Base-by-base conservation (phyloP, 768 basidiomycete species). In the Rhizopogon vesiculosus region DNA sequence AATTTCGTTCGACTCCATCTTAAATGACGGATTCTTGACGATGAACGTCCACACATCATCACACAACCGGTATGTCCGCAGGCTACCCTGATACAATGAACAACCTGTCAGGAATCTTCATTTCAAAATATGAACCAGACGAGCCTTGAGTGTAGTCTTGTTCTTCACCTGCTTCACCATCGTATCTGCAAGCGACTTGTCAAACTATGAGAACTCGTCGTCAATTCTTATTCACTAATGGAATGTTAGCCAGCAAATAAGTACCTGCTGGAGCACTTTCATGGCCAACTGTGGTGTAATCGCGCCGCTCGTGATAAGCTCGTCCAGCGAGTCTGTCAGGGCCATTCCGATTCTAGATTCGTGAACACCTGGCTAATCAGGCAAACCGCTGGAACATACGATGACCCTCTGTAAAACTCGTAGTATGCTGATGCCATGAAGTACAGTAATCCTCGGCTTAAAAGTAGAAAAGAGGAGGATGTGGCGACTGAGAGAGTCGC, bases 21-120 rank as follows among this genome's bases (percentile, higher is more conserved):
- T 98, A 75, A 99, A 96, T 15, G 76, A 75, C 8, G 95, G 89
- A 62, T 95, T 86, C 71, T 93, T 91, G 50, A 98, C 90, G 59
- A 96, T 91, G 72, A 98, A 99, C 52, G 96, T 98, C 97, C 97
- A 98, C 46, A 98, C 96, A 66, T 95, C 94, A 74, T 96, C 93
- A 69, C 91, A 93, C 3, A 93, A 79, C 7, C 92, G 85, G 71
- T 97, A 99, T 2, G 93, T 98, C 61, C 89, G 83, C 53, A 98
- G 73, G 68, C 95, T 90, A 16, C 93, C 96, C 92, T 91, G 59
- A 12, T 50, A 53, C 42, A 56, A 2, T 16, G 22, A 25, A 62
- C 29, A 65, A 59, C 45, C 28, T 53, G 33, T 19, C 3, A 42
- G 42, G 46, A 31, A 42, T 35, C 51, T 43, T 18, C 45, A 49